phyloP scores from a whole-genome alignment of 306 rosid species.

The Cicer yamashitae region DNA sequence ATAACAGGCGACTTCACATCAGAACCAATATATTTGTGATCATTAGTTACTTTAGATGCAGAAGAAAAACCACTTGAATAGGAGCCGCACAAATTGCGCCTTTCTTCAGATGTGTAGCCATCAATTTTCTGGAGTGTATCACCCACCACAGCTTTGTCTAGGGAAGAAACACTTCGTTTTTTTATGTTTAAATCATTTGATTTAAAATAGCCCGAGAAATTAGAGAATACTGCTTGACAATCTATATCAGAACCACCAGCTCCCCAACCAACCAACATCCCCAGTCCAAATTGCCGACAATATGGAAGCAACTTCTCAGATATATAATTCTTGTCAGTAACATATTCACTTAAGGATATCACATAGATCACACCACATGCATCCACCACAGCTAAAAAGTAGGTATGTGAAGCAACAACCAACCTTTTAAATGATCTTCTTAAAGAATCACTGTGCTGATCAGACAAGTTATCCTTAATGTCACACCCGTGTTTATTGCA shows the following conservation, averaged over 20 bases:
- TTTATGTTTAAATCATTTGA: slow-evolving; percentile 43
- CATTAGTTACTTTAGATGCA: slow-evolving; percentile 49
- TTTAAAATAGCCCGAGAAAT: slow-evolving; percentile 42
- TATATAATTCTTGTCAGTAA: slow-evolving; percentile 48
- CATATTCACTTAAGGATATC: slow-evolving; percentile 54
- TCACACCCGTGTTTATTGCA: slow-evolving; percentile 48
- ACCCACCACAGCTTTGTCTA: slow-evolving; percentile 47
- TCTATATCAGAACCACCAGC: slow-evolving; percentile 82
- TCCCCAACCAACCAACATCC: slow-evolving; percentile 77
- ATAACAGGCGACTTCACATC: slow-evolving; percentile 55
- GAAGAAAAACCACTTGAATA: slow-evolving; percentile 65
- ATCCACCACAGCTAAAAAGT: slow-evolving; percentile 78
- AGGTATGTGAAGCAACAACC: slow-evolving; percentile 74
- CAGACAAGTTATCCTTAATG: slow-evolving; percentile 46
- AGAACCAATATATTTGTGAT: slow-evolving; percentile 50
- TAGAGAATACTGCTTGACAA: slow-evolving; percentile 56
- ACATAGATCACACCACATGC: slow-evolving; percentile 81
- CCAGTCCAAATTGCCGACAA: slow-evolving; percentile 63
- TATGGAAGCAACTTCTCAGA: slow-evolving; percentile 65
- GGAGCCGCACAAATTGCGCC: slow-evolving; percentile 47
- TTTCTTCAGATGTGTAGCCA: slow-evolving; percentile 47
- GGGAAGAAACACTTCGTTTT: slow-evolving; percentile 44
- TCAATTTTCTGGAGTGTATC: slow-evolving; percentile 47
- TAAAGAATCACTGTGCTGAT: slow-evolving; percentile 45
- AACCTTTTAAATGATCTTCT: slow-evolving; percentile 72